Conservation (phyloP, 2,329 filamentous ascomycete genomes). For the Pestalotiopsis fici region DNA sequence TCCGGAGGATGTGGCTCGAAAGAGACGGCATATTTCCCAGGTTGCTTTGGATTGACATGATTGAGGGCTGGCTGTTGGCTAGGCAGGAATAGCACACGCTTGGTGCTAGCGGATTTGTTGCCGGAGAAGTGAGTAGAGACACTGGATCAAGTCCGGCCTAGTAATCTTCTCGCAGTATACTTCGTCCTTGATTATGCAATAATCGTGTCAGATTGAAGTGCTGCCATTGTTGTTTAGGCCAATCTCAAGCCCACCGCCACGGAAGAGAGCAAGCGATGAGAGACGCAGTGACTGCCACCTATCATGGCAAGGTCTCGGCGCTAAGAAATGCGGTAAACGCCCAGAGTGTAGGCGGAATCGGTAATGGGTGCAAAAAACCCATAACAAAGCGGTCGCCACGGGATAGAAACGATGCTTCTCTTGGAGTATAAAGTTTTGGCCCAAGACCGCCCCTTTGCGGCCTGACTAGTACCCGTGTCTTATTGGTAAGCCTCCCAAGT, state of each 20-base stretch:
- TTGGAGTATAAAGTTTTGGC: neutral
- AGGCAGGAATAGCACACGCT: neutral
- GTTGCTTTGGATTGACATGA: neutral
- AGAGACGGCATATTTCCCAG: neutral
- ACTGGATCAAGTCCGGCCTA: neutral
- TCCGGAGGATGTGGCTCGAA: slow-evolving; percentile 1
- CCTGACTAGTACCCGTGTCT: too few species aligned
- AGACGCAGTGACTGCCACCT: neutral
- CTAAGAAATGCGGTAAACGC: neutral
- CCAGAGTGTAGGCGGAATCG: neutral
- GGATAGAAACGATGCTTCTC: too few species aligned
- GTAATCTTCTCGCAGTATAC: neutral
- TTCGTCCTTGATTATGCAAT: neutral
- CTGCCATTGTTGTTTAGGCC: neutral
- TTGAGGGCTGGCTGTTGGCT: neutral
- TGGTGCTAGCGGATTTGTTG: neutral
- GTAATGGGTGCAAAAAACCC: neutral
- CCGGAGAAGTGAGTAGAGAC: neutral
- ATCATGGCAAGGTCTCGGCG: neutral
- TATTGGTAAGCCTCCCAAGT: too few species aligned
- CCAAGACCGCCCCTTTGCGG: too few species aligned
- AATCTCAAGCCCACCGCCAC: neutral
- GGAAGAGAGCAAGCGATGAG: neutral
- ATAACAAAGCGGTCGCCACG: too few species aligned
- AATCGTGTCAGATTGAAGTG: neutral